Percentiles rank a stretch among this genome's conserved stretches.
Evolutionary conservation across 2,329 filamentous ascomycete genomes (phyloP).

Genomic region (Boeremia lycopersici): DNA sequence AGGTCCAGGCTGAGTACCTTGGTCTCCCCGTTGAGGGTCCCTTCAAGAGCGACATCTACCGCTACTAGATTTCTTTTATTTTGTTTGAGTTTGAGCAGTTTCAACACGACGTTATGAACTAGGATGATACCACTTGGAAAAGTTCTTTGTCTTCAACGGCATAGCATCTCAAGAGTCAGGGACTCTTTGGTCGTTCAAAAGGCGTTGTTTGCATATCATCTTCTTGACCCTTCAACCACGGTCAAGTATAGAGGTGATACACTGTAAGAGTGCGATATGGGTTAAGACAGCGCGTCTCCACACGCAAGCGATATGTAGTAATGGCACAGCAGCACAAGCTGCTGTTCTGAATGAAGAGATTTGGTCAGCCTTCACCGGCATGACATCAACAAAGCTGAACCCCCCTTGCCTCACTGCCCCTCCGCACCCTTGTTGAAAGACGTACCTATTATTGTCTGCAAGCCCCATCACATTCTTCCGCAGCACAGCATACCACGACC

Average conservation of each 20-base stretch:
- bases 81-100: slow-evolving; percentile 40
- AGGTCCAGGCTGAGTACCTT: slow-evolving; percentile 93
- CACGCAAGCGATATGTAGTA: slow-evolving; percentile 30
- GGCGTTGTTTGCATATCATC: slow-evolving; percentile 48
- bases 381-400: slow-evolving; percentile 2
- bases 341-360: slow-evolving; percentile 23
- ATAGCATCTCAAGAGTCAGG: slow-evolving; percentile 49
- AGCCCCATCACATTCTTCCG: slow-evolving; percentile 6
- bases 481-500: slow-evolving; percentile 8
- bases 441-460: slow-evolving; percentile 2
- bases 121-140: slow-evolving; percentile 60
- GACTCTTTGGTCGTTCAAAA: slow-evolving; percentile 41
- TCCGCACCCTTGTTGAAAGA: not conserved
- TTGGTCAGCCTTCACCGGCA: slow-evolving; percentile 14
- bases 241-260: slow-evolving; percentile 39
- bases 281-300: slow-evolving; percentile 24
- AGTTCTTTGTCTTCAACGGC: slow-evolving; percentile 68
- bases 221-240: slow-evolving; percentile 48
- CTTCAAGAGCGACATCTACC: slow-evolving; percentile 92
- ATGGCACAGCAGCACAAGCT: slow-evolving; percentile 15
- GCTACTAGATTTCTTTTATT: slow-evolving; percentile 48
- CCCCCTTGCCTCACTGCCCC: not conserved
- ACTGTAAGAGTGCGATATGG: slow-evolving; percentile 36
- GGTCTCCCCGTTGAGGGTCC: slow-evolving; percentile 84
- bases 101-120: slow-evolving; percentile 66